Conservation (phyloP, 1,284 basidiomycete species). For the Ustilago bromivora region DNA sequence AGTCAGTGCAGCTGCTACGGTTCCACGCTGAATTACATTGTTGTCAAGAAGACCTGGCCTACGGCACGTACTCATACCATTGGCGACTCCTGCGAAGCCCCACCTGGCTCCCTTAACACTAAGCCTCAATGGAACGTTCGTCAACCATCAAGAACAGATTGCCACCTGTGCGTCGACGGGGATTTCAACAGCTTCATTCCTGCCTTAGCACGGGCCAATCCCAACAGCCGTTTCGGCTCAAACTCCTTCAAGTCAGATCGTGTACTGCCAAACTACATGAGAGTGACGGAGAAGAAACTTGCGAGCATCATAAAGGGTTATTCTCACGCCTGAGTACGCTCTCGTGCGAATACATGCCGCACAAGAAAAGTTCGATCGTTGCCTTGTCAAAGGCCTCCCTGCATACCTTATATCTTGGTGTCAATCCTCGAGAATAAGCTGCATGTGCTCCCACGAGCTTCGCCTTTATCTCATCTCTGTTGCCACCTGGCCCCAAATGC, state of each 20-base stretch:
- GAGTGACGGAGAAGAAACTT: not conserved
- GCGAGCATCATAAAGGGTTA: too few relatives aligned
- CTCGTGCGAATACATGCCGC: too few relatives aligned
- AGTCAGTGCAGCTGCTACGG: conserved; percentile 39
- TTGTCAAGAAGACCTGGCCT: conserved; percentile 25
- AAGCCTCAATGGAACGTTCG: conserved; percentile 36
- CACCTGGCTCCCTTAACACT: conserved; percentile 27
- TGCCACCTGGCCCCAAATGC: too few relatives aligned
- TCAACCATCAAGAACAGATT: conserved; percentile 16
- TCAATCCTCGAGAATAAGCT: too few relatives aligned
- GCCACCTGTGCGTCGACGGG: conserved; percentile 18
- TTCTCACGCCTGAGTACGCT: too few relatives aligned
- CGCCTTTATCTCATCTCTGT: too few relatives aligned
- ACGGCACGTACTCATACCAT: conserved; percentile 24
- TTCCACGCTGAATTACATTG: conserved; percentile 28
- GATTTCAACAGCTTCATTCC: conserved; percentile 41
- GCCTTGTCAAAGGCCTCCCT: too few relatives aligned
- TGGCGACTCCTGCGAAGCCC: conserved; percentile 34
- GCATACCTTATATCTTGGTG: too few relatives aligned
- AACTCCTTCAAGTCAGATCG: conserved; percentile 20
- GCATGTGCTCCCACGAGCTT: too few relatives aligned
- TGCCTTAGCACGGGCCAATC: conserved; percentile 24
- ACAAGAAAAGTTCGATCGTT: too few relatives aligned
- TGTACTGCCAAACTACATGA: conserved; percentile 18
- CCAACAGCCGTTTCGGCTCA: conserved; percentile 23